Base-by-base conservation (phyloP, 257 asterid genomes). In the Nicotiana tabacum region DNA sequence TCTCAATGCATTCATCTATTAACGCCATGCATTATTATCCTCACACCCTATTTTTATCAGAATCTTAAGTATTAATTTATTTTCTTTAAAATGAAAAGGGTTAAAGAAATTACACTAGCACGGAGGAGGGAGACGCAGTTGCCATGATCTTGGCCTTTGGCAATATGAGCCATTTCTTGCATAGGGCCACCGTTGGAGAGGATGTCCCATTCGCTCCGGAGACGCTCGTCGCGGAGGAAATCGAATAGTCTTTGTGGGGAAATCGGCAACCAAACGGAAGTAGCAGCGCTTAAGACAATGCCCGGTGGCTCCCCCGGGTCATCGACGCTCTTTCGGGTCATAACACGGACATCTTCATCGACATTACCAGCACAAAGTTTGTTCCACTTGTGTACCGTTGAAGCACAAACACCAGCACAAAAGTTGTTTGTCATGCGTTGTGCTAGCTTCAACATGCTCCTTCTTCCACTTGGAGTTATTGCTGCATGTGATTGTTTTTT, bases 271-370 rank as follows among this genome's bases (percentile, higher is more conserved):
- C 99, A 96, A 0, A 92, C 95, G 0, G 99, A 94, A 6, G 99
- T 92, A 51, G 98, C 94, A 0, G 98, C 98, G 56, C 98, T 94
- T 39, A 96, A 61, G 24, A 96, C 97, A 6, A 94, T 88, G 1
- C 99, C 99, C 24, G 96, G 86, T 0, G 99, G 99, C 91, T 96
- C 99, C 0, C 99, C 99, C 0, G 97, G 98, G 81, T 94, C 92
- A 72, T 94, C 97, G 2, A 92, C 84, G 83, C 98, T 93, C 91
- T 94, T 88, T 21, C 99, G 82, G 0, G 97, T 93, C 99, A 96
- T 96, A 6, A 96, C 95, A 0, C 97, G 91, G 6, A 93, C 97
- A 37, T 91, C 94, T 85, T 94, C 93, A n/a, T 93, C 96, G 67
- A 96, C 96, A 51, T 89, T 92, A 3, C 91, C 95, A 0, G 97